A percentile compares a stretch with the other conserved stretches of the same genome.
Conservation (phyloP, 345 rosid genomes). For the Lagerstroemia speciosa region DNA sequence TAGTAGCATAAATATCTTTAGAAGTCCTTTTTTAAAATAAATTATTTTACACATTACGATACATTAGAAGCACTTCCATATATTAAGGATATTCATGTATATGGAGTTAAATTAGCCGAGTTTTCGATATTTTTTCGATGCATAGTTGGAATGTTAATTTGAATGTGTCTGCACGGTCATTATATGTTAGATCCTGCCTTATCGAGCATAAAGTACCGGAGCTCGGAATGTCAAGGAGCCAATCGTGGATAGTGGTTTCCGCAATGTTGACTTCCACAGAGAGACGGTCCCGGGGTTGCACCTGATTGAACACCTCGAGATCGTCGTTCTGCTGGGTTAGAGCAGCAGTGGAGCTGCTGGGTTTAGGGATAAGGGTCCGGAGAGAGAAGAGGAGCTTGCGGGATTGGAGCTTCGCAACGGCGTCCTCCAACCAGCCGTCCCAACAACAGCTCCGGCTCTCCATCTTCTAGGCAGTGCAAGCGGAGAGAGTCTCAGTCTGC, state of each 20-base stretch:
- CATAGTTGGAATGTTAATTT: too few species aligned
- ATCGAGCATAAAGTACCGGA: conserved; percentile 46
- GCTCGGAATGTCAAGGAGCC: conserved; percentile 82
- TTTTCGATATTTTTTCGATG: too few species aligned
- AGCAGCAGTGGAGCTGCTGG: not conserved
- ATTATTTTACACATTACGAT: not conserved
- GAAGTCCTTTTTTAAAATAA: too few species aligned
- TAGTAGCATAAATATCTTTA: too few species aligned
- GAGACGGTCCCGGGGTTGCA: conserved; percentile 73
- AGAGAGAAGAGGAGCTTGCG: conserved; percentile 62
- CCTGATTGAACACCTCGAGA: conserved; percentile 56
- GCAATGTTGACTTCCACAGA: conserved; percentile 63
- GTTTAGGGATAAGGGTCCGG: conserved; percentile 36
- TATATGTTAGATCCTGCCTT: too few species aligned
- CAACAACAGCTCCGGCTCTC: conserved; percentile 21
- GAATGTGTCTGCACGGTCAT: too few species aligned
- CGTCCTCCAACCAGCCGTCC: conserved; percentile 64
- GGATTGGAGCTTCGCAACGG: conserved; percentile 58
- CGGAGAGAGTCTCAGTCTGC: too few species aligned
- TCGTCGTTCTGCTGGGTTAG: conserved; percentile 15
- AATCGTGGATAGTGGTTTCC: conserved; percentile 47
- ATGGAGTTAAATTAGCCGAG: too few species aligned
- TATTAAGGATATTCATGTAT: too few species aligned
- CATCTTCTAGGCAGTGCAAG: not conserved
- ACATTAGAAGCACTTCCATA: too few species aligned